phyloP scores from a whole-genome alignment of 305 asterid species.

The Solanum hybrid region DNA sequence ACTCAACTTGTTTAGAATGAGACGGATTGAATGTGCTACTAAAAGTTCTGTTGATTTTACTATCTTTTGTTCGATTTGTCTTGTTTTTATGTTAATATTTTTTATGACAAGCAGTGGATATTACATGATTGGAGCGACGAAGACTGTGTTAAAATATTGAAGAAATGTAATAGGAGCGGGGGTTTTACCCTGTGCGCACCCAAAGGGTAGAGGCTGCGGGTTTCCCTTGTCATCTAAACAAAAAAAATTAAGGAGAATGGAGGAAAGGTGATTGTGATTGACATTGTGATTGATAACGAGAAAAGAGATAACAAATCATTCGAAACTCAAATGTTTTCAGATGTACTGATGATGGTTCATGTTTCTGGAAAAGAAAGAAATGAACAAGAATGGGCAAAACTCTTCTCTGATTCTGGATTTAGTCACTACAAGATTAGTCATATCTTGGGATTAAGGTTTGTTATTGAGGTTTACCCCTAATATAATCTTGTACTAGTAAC shows the following conservation, averaged over 20 bases:
- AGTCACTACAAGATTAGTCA: neutral
- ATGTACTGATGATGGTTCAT: conserved; percentile 14
- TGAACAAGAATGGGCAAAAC: conserved; percentile 19
- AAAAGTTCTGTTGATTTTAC: neutral
- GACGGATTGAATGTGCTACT: neutral
- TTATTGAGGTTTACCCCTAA: conserved; percentile 9
- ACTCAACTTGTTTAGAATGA: neutral
- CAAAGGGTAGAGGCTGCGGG: too few species aligned
- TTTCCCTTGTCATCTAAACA: too few species aligned
- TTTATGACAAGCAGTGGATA: neutral
- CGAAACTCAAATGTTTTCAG: conserved; percentile 7
- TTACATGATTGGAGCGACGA: conserved; percentile 12
- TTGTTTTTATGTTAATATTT: neutral
- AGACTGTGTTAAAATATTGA: neutral
- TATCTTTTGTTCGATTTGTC: neutral
- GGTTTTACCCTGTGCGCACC: too few species aligned
- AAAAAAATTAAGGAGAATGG: neutral
- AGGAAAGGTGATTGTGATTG: conserved; percentile 13
- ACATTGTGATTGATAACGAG: neutral
- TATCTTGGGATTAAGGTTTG: neutral
- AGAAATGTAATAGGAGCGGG: neutral
- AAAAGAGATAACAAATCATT: neutral
- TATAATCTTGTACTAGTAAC: neutral
- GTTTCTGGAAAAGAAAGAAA: conserved; percentile 10
- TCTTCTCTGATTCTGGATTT: conserved; percentile 8